Conservation (phyloP, 768 basidiomycete species). For the Trametes maxima region DNA sequence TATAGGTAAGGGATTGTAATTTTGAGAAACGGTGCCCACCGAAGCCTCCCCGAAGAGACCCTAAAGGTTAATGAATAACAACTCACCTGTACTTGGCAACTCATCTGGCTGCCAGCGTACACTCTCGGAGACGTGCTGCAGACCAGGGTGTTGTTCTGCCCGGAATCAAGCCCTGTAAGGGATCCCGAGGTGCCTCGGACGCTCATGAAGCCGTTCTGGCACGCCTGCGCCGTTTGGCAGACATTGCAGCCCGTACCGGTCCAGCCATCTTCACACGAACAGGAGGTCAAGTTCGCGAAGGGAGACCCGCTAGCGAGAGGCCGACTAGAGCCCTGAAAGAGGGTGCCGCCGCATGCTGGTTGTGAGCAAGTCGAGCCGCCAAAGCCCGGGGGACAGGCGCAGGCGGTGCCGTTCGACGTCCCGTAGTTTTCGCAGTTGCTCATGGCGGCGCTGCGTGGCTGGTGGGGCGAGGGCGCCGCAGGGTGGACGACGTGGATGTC, state of each 20-base stretch:
- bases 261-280: conserved; percentile 78
- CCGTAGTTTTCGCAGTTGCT: conserved; percentile 71
- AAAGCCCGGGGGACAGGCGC: conserved; percentile 82
- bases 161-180: conserved; percentile 26
- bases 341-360: conserved; percentile 77
- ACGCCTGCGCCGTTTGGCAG: conserved; percentile 67
- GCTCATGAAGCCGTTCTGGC: conserved; percentile 56
- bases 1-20: no score
- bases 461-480: background rate
- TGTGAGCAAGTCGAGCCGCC: conserved; percentile 70
- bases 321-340: conserved; percentile 72
- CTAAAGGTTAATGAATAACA: background rate
- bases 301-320: conserved; percentile 47
- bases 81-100: conserved; percentile 80
- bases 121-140: conserved; percentile 74
- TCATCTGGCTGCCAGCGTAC: conserved; percentile 80
- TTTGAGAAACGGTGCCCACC: no score
- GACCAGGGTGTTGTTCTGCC: conserved; percentile 64
- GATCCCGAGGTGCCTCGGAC: conserved; percentile 34
- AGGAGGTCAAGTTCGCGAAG: conserved; percentile 70
- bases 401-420: conserved; percentile 52
- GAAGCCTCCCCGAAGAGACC: background rate
- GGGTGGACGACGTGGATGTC: background rate
- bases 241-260: conserved; percentile 79
- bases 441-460: background rate